phyloP scores from a whole-genome alignment of 2,329 filamentous ascomycete genomes.

The Zymoseptoria pseudotritici region DNA sequence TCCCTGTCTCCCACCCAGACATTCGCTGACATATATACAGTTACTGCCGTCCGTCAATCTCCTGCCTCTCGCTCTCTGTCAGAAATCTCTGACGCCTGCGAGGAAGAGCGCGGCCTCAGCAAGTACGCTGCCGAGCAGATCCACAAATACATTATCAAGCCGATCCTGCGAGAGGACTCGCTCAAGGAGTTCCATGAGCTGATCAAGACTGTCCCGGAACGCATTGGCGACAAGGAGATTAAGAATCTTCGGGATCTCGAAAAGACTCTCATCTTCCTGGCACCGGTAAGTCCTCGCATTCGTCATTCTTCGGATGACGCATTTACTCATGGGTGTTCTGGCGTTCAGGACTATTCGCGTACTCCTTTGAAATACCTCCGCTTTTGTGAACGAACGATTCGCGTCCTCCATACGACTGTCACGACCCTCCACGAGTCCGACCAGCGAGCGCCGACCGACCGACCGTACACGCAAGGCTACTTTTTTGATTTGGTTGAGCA shows the following conservation, averaged over 20 bases:
- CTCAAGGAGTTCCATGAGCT: constrained; percentile 77
- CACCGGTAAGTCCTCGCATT: constrained; percentile 69
- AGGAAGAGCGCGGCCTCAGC: constrained; percentile 51
- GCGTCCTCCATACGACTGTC: constrained; percentile 82
- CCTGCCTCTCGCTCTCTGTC: constrained; percentile 14
- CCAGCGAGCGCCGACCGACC: constrained; percentile 74
- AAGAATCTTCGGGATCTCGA: constrained; percentile 88
- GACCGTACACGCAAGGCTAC: constrained; percentile 91
- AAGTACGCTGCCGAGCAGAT: constrained; percentile 68
- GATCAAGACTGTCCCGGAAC: constrained; percentile 67
- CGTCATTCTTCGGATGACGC: constrained; percentile 48
- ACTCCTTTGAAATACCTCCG: constrained; percentile 71
- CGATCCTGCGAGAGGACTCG: constrained; percentile 64
- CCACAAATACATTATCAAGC: constrained; percentile 68
- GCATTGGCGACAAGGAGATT: constrained; percentile 77
- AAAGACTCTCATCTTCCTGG: constrained; percentile 83
- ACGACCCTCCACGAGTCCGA: constrained; percentile 79
- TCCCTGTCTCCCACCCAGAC: constrained; percentile 2
- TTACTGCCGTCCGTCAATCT: constrained; percentile 33
- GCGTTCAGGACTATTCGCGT: constrained; percentile 63
- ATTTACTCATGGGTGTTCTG: constrained; percentile 58
- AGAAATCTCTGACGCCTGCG: constrained; percentile 27
- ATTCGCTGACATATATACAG: constrained; percentile 8
- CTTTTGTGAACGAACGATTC: constrained; percentile 86
- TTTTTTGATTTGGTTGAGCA: constrained; percentile 95